Evolutionary conservation across 176 grass and related monocot genomes (phyloP).

Genomic region (Neostapfia colusana): DNA sequence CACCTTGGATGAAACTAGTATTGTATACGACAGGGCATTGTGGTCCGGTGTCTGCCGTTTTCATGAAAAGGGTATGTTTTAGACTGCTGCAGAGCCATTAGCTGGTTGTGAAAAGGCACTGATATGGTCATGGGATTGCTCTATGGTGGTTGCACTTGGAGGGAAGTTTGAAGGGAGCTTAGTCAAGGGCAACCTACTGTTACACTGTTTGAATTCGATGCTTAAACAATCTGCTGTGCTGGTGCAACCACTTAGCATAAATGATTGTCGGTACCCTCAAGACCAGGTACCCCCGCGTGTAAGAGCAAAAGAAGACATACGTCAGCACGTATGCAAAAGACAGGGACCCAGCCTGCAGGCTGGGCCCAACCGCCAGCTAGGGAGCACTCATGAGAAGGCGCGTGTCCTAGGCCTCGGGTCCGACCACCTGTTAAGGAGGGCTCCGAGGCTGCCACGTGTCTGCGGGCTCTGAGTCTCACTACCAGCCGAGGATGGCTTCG

Average conservation of each 20-base stretch:
- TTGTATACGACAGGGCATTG: constrained; percentile 70
- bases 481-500: no score
- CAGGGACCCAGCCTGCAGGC: no score
- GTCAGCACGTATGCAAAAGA: no score
- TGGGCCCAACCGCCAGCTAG: no score
- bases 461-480: no score
- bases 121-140: constrained; percentile 96
- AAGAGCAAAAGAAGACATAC: no score
- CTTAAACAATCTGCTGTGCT: constrained; percentile 85
- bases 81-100: constrained; percentile 85
- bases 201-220: constrained; percentile 94
- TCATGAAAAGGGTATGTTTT: constrained; percentile 86
- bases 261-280: no score
- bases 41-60: constrained; percentile 86
- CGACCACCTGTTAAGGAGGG: no score
- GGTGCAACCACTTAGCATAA: constrained; percentile 81
- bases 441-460: no score
- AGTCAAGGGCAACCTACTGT: constrained; percentile 86
- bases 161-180: constrained; percentile 97
- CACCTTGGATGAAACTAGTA: constrained; percentile 97
- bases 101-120: constrained; percentile 83
- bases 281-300: no score
- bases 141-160: constrained; percentile 69
- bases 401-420: no score
- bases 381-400: no score